A percentile compares a stretch with the other conserved stretches of the same genome.
phyloP scores from a whole-genome alignment of 2,329 filamentous ascomycete genomes.

The Neopestalotiopsis sp. region DNA sequence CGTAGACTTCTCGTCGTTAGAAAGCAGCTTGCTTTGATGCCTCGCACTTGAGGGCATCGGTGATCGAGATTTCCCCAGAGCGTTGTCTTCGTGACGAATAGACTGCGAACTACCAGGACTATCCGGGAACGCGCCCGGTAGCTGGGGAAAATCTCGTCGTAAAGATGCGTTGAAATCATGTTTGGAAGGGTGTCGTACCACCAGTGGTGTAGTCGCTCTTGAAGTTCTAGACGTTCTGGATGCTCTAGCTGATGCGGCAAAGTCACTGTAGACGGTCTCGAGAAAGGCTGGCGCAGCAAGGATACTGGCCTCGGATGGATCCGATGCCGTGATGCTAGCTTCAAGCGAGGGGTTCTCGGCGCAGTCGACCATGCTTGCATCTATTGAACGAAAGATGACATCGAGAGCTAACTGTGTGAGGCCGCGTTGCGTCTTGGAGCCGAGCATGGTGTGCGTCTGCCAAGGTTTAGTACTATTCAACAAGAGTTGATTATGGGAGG shows the following conservation, averaged over 20 bases:
- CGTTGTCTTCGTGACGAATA: conserved; percentile 40
- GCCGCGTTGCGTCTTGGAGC: conserved; percentile 84
- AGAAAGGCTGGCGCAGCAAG: conserved; percentile 78
- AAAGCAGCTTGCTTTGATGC: conserved; percentile 9
- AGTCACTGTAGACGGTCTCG: conserved; percentile 77
- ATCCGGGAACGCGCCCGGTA: conserved; percentile 32
- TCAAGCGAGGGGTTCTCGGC: conserved; percentile 66
- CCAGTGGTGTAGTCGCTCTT: conserved; percentile 72
- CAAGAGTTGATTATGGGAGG: background rate
- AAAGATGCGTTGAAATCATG: conserved; percentile 49
- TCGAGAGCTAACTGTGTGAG: conserved; percentile 92
- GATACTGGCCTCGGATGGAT: conserved; percentile 81
- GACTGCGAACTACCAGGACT: conserved; percentile 53
- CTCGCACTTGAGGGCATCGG: conserved; percentile 34
- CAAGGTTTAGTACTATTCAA: background rate
- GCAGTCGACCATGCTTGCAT: conserved; percentile 71
- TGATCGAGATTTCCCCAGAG: conserved; percentile 31
- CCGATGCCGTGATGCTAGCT: conserved; percentile 75
- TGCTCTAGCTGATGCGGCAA: conserved; percentile 58
- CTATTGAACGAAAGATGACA: conserved; percentile 83
- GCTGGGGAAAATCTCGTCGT: conserved; percentile 32
- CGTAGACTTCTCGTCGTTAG: conserved; percentile 27
- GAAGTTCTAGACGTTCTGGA: conserved; percentile 47
- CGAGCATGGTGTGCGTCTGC: conserved; percentile 94
- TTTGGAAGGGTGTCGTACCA: conserved; percentile 57